Base-by-base conservation (phyloP, 768 basidiomycete genomes). In the Agrocybe pediades region DNA sequence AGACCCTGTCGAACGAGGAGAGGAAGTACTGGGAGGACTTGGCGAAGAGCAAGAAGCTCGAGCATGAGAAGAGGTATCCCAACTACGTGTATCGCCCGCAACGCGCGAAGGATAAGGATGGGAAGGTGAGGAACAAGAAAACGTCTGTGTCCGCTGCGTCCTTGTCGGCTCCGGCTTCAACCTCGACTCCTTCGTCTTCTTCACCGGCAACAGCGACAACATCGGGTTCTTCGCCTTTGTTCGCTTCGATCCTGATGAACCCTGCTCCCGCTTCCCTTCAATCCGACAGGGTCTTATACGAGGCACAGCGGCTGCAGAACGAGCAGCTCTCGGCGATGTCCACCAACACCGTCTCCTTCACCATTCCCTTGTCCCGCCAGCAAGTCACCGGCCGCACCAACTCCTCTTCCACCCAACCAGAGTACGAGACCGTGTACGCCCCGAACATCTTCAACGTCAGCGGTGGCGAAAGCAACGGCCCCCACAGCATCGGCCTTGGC, bases 11-110 rank as follows among this genome's bases (percentile, higher is more conserved):
- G 11, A 45, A 79, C 27, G 86, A 86, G 63, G 88, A 91, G 70
- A 75, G 86, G 49, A 71, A 82, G 63, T 79, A 83, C 62, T 91
- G 89, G 89, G 88, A 90, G 72, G 77, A 83, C 51, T 69, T 86
- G 59, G 89, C 89, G 13, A 87, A 86, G 77, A 84, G 86, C 70
- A 86, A 84, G 74, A 88, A 90, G 78, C 83, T 81, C 74, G 87
- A 90, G 73, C 87, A 90, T 69, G 86, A 86, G 73, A 72, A 76
- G 65, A 73, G 83, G 74, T 86, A 89, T 59, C 88, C 89, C 62
- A 78, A 84, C 68, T 90, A 90, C 68, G 87, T 90, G 24, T 90
- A 90, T 65, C 85, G 88, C 8, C 88, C 88, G 0, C 87, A 88
- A 69, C 77, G 87, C 48, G 69, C 74, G 39, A 80, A 79, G 68